Conservation (phyloP, 768 basidiomycete species). For the Sistotremastrum suecicum region DNA sequence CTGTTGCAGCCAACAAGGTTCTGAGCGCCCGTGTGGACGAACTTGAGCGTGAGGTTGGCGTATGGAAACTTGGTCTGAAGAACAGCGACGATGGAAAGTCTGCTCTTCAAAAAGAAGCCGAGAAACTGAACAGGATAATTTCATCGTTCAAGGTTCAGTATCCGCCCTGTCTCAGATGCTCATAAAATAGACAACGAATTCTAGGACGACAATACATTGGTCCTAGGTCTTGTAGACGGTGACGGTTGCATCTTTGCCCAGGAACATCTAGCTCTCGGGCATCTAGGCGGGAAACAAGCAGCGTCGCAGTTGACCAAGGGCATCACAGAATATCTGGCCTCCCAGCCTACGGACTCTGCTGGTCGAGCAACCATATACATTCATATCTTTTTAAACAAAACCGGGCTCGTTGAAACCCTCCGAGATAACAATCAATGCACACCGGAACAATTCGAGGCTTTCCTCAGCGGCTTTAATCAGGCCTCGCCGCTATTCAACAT, state of each 20-base stretch:
- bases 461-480: conserved; percentile 57
- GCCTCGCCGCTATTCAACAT: conserved; percentile 52
- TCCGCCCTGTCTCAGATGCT: too few species aligned
- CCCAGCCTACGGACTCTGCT: not conserved
- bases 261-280: conserved; percentile 45
- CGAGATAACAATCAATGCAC: conserved; percentile 6
- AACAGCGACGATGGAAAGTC: not conserved
- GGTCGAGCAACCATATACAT: conserved; percentile 3
- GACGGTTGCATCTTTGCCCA: conserved; percentile 54
- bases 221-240: conserved; percentile 64
- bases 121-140: not conserved
- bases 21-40: conserved; percentile 52
- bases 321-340: conserved; percentile 46
- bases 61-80: conserved; percentile 36
- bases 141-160: not conserved
- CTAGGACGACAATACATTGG: conserved; percentile 51
- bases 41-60: conserved; percentile 51
- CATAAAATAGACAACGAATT: not conserved
- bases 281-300: conserved; percentile 44
- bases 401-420: conserved; percentile 3
- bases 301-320: conserved; percentile 53
- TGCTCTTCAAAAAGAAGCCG: conserved; percentile 1
- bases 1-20: conserved; percentile 46
- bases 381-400: conserved; percentile 5
- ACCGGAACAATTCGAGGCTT: conserved; percentile 40